phyloP scores from a whole-genome alignment of 306 rosid genomes.

The Morella rubra region DNA sequence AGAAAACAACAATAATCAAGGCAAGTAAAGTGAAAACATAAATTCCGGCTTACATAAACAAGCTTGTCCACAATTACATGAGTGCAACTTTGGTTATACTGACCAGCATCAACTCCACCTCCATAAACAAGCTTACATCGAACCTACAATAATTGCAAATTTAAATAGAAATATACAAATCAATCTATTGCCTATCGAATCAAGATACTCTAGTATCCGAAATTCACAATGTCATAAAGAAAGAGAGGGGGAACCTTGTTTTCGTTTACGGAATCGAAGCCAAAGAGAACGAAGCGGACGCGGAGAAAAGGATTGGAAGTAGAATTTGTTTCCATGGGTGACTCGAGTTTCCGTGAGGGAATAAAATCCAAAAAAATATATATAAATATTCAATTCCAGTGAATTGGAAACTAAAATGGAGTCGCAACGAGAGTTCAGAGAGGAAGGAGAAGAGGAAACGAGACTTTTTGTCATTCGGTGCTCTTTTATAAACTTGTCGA shows the following conservation, averaged over 20 bases:
- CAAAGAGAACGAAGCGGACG: conserved; percentile 61
- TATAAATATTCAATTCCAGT: not conserved
- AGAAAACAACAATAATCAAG: not conserved
- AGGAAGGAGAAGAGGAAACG: not conserved
- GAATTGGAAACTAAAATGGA: not conserved
- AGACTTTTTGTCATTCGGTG: not conserved
- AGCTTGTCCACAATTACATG: conserved; percentile 74
- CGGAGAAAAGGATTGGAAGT: conserved; percentile 50
- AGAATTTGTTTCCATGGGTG: conserved; percentile 42
- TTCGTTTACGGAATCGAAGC: conserved; percentile 53
- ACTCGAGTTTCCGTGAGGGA: conserved; percentile 16
- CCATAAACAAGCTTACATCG: conserved; percentile 69
- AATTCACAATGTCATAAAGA: not conserved
- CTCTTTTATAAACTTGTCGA: conserved; percentile 16
- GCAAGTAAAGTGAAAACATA: not conserved
- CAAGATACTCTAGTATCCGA: not conserved
- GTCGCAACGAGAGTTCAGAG: not conserved
- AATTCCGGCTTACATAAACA: conserved; percentile 44
- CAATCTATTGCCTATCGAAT: not conserved
- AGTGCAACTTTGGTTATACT: conserved; percentile 56
- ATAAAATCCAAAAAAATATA: not conserved
- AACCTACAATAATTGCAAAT: conserved; percentile 39
- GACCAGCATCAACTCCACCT: conserved; percentile 72
- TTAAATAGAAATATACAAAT: not conserved
- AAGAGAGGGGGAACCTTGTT: conserved; percentile 43